phyloP scores from a whole-genome alignment of 768 basidiomycete species.

The Pleurotus tuber-regium region DNA sequence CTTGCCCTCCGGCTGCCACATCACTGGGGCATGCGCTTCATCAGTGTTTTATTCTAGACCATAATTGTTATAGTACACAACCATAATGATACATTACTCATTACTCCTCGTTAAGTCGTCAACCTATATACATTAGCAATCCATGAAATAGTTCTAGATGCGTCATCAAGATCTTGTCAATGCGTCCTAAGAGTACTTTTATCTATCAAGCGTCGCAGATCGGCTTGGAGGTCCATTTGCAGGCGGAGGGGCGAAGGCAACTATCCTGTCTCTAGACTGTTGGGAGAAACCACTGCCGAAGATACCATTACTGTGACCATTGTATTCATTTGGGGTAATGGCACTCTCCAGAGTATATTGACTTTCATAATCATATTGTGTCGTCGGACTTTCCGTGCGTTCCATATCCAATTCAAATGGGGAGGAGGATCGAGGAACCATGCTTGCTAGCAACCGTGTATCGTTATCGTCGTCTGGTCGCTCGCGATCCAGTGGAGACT shows the following conservation, averaged over 20 bases:
- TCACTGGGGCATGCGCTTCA: no score
- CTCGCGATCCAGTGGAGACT: neutral
- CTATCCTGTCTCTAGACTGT: conserved; percentile 6
- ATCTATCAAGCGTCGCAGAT: conserved; percentile 2
- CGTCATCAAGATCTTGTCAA: neutral
- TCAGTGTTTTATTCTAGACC: no score
- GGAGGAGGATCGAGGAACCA: neutral
- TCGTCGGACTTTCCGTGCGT: conserved; percentile 7
- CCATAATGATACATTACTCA: conserved; percentile 3
- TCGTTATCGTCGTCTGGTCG: neutral
- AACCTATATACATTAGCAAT: neutral
- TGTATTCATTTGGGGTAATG: neutral
- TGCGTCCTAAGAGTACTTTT: neutral
- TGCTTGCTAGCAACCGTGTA: neutral
- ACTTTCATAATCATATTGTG: conserved; percentile 3
- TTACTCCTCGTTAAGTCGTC: neutral
- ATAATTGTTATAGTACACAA: no score
- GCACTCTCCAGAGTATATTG: conserved; percentile 10
- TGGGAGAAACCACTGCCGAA: neutral
- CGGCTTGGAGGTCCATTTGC: neutral
- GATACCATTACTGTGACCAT: neutral
- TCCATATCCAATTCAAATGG: conserved; percentile 8
- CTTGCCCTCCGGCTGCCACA: no score
- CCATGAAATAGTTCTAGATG: no score
- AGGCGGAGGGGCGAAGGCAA: conserved; percentile 1